Base-by-base conservation (phyloP, 352 stramenopile genomes). In the Pythium guiyangense region DNA sequence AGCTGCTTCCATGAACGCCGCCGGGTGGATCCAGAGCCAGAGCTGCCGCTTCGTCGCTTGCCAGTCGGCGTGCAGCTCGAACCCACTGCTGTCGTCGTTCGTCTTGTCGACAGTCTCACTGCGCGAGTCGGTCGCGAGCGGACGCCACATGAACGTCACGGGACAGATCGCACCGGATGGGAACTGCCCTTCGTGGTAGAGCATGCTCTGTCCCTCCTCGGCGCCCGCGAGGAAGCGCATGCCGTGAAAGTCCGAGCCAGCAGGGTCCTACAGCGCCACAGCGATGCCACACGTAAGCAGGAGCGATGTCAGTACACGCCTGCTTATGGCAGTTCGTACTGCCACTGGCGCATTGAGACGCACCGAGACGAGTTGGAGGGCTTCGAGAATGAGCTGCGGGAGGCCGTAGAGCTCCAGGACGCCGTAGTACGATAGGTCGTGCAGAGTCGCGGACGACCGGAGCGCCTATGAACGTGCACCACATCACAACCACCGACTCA, bases 1-100 rank as follows among this genome's bases (percentile, higher is more conserved):
- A 6, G 80, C 77, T 2, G 83, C 77, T 52, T 90, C 79, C 70
- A 90, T 84, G 59, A 82, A 91, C 34, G 79, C 78, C 10, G 80
- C 78, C 6, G 83, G 74, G 44, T 92, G 83, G 48, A 92, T 76
- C 83, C 83, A 92, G 1, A 92, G 62, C 83, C 83, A 92, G 18
- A 92, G 55, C 54, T 92, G 79, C 2, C 81, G 71, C 54, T 82
- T 87, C n/a, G 57, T 71, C 20, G 37, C 59, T 25, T 77, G 67
- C 66, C 68, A 86, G 6, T 73, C 63, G 2, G 72, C 45, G 12
- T 74, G 66, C 45, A 85, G 44, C 49, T 69, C 47, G 27, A 84
- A 82, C 27, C 49, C 43, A 15, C 10, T 54, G 27, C 6, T 50
- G 20, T 39, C 35, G n/a, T 48, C 34, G 37, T 43, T 18, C 17